phyloP scores from a whole-genome alignment of 2,329 filamentous ascomycete genomes.

The Phyllosticta citribraziliensis region DNA sequence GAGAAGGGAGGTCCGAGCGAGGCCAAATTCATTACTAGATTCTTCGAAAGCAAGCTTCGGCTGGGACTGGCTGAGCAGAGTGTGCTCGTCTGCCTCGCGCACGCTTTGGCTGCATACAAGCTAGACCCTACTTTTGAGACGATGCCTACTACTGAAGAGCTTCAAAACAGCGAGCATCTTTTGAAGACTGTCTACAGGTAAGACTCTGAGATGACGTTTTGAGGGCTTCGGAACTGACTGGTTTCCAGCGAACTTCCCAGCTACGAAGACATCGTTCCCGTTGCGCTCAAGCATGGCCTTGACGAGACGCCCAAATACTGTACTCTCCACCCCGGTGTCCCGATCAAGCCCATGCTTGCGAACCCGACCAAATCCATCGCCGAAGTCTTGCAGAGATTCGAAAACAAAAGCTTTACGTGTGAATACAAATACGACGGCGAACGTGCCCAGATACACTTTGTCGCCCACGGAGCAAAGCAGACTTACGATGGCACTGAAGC shows the following conservation, averaged over 20 bases:
- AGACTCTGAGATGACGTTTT: constrained; percentile 20
- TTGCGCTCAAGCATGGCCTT: constrained; percentile 78
- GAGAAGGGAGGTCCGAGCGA: constrained; percentile 92
- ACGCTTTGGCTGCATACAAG: constrained; percentile 81
- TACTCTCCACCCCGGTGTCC: constrained; percentile 86
- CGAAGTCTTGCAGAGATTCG: constrained; percentile 92
- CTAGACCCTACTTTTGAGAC: constrained; percentile 57
- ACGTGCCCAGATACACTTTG: constrained; percentile 96
- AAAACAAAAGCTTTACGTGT: constrained; percentile 90
- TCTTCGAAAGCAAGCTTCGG: constrained; percentile 86
- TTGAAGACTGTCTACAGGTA: constrained; percentile 83
- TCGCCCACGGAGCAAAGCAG: constrained; percentile 66
- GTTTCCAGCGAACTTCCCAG: constrained; percentile 70
- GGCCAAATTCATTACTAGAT: constrained; percentile 86
- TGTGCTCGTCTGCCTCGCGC: constrained; percentile 78
- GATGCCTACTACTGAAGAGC: constrained; percentile 60
- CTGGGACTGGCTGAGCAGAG: constrained; percentile 88
- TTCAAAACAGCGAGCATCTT: constrained; percentile 74
- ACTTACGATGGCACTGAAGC: constrained; percentile 48
- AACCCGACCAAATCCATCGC: constrained; percentile 98
- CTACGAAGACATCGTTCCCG: constrained; percentile 89
- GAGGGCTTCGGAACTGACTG: constrained; percentile 23
- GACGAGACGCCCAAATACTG: constrained; percentile 72
- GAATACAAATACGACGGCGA: constrained; percentile 99
- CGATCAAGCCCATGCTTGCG: constrained; percentile 95